Evolutionary conservation across 2,329 filamentous ascomycete species (phyloP), one percentile per base, ranked within the genome.

Genomic region (Nemania sp.): DNA sequence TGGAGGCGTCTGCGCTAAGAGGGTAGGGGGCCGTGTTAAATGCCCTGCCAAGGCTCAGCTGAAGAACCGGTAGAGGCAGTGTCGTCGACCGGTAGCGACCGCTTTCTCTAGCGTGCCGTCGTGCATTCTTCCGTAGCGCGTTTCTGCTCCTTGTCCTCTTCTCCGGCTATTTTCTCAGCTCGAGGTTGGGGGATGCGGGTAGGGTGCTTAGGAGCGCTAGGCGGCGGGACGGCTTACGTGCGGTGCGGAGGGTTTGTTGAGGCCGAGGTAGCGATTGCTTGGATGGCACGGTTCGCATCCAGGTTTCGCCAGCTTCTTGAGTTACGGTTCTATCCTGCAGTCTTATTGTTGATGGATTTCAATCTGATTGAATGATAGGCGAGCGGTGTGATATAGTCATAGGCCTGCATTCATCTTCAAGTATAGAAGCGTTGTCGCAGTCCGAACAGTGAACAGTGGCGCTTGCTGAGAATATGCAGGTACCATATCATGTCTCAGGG

Each of bases 21-120:
- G 1, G 13, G 61, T 51, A 62, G 64, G 64, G 60, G 56, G 64
- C 59, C 26, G n/a, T 26, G 26, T 18, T 38, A 24, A n/a, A n/a
- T 29, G 43, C 53, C 41, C 49, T 62, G 67, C 67, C 59, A 69
- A 69, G 67, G 6, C 49, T 35, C 24, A 69, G 67, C 63, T 61
- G 45, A 59, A 51, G 20, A n/a, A 43, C 26, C 49, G 55, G 66
- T n/a, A 59, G 51, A 38, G 62, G 61, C 51, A 43, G 66, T 64
- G 65, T 66, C 54, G 5, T 13, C 5, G 18, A 41, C 35, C 47
- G 41, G 20, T 10, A 29, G 22, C 7, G 43, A 47, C 43, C n/a
- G n/a, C 20, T n/a, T 6, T 47, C 7, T 47, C 35, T 41, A 41
- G 35, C 13, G 11, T 41, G 35, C 35, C 35, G 35, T 11, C 35